These are phyloP conservation scores for Themeda triandra DNA, from an alignment of 176 grass and related monocot genomes.

Conservation along the genomic window DNA sequence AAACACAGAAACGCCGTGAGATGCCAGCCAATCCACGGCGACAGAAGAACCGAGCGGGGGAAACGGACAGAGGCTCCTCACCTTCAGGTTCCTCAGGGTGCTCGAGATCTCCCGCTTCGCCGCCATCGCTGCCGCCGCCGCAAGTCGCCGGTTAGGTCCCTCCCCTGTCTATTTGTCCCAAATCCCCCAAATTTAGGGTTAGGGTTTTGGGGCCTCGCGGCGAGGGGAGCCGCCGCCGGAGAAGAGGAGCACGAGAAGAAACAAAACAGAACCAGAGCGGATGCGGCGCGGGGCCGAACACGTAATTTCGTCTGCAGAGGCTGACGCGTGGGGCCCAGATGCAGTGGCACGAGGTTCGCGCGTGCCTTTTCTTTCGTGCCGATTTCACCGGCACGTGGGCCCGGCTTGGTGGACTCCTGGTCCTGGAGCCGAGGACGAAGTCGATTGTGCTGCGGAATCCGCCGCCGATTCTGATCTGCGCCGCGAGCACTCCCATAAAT, in stretches of 20 bases:
- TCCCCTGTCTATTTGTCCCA: neutral
- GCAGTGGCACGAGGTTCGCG: neutral
- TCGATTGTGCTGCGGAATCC: neutral
- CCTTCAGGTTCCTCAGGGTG: conserved; percentile 85
- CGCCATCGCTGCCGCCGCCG: conserved; percentile 38
- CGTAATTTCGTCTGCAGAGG: neutral
- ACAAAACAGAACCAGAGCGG: neutral
- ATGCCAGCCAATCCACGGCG: neutral
- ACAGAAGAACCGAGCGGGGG: neutral
- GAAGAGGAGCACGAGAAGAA: neutral
- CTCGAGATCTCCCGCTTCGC: conserved; percentile 88
- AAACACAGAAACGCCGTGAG: neutral
- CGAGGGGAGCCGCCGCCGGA: neutral
- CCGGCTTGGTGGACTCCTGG: neutral
- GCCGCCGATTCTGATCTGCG: neutral
- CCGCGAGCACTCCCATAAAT: neutral
- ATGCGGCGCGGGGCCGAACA: neutral
- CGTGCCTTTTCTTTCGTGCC: neutral
- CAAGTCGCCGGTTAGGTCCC: neutral
- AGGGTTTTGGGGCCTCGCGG: conserved; percentile 12
- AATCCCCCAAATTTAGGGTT: conserved; percentile 25
- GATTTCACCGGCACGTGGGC: neutral
- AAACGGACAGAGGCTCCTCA: neutral
- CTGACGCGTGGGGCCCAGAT: neutral
- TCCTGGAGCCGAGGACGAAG: neutral